Base-by-base conservation (phyloP, 2,329 filamentous ascomycete genomes). In the Arthrocladium fulminans region DNA sequence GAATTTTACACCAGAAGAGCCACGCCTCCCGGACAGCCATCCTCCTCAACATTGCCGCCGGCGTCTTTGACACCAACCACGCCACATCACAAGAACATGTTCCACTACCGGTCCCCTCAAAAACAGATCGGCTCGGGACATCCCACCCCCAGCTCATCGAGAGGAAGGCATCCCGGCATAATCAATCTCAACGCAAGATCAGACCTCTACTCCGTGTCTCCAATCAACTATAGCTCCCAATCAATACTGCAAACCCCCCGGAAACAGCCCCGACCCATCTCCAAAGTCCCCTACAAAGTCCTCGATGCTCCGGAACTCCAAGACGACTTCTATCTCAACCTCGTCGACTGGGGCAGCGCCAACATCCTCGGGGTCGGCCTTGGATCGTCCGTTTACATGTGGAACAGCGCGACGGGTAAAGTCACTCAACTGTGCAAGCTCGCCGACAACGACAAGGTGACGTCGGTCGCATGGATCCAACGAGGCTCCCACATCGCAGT, bases 401-500 rank as follows among this genome's bases (percentile, higher is more conserved):
- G 92, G 92, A 95, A 96, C 64, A 92, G 89, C 3, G 81, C 88
- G 57, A 85, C 85, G 6, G 92, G 90, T 54, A 80, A 86, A 55
- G 92, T 98, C 2, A 94, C 88, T 52, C 95, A 94, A 67, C 76
- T 98, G 8, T 97, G 92, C 67, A 90, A 94, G 39, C 73, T 97
- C 10, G 83, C 86, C 55, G 89, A 95, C 59, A 57, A 57, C 34
- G 92, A 98, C 63, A 89, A 83, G 0, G 90, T 98, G 1, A 98
- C 92, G 2, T 96, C 89, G 59, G 92, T 98, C 9, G 94, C 85
- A 49, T 98, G 92, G 92, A 98, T 98, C 59, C 92, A 98, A 67
- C 83, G 92, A 52, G 92, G 92, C 30, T 95, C 90, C 0, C 92
- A 98, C 67, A 79, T 98, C 48, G 87, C 92, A 2, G 94, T 98